Evolutionary conservation across 2,329 filamentous ascomycete genomes (phyloP), one percentile per base, ranked within the genome.

Genomic region (Ophiocordyceps camponoti-rufipedis): DNA sequence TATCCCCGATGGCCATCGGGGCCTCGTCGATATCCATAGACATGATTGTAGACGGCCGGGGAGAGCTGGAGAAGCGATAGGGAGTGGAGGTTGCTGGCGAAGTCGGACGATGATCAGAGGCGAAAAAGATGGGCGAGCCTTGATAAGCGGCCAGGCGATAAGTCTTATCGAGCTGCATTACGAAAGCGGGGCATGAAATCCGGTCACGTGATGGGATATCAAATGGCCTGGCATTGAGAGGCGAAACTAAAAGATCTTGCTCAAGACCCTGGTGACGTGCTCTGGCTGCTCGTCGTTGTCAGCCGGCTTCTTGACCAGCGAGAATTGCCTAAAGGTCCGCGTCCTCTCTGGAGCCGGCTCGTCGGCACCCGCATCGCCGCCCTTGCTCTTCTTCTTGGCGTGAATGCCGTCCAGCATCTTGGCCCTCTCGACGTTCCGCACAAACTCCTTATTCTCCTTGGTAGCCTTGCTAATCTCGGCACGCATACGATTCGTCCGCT

Each of bases 361-460:
- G 13, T 19, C 16, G 19, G n/a, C 39, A 13, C 18, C 11, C 29
- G 29, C 29, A 2, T 31, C 29, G 12, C 29, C 29, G 3, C 52
- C 55, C 62, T 48, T 58, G 55, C 49, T 61, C 61, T 65, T 66
- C 55, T 61, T 68, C 53, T 65, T 70, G 58, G 78, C 68, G 56
- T 79, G 75, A 62, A 88, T 87, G 10, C 78, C 78, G 44, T 85
- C 78, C 51, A 85, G 59, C 71, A 86, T 82, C 74, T 88, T 89
- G 44, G 78, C 80, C 56, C 70, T 75, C 68, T 91, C 84, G 47
- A 91, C 72, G 57, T 89, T 87, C 53, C 76, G 70, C 48, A 88
- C 73, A 59, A 89, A 91, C 52, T 78, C 74, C 70, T 82, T 85
- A 61, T 89, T 88, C 69, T 91, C 85, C 62, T 74, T 78, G 48